Percentiles rank a stretch among this genome's conserved stretches.
These are phyloP conservation scores for Falciphora oryzae DNA, from an alignment of 2,329 filamentous ascomycete genomes.

Conservation along the genomic window DNA sequence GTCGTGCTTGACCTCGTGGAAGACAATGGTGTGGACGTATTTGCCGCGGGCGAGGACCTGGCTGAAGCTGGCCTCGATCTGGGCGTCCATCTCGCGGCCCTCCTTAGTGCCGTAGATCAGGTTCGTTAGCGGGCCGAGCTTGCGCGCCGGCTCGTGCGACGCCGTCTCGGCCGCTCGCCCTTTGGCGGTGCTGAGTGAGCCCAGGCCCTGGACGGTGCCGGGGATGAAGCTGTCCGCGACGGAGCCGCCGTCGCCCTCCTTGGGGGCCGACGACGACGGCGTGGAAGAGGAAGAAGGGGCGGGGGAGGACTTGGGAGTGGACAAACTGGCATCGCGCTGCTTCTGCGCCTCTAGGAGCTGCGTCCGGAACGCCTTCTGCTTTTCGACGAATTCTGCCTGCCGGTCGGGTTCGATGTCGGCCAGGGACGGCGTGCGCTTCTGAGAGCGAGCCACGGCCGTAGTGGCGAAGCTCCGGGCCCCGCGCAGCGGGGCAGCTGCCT, in stretches of 20 bases:
- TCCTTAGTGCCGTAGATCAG: slow-evolving; percentile 97
- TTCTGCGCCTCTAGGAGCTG: slow-evolving; percentile 70
- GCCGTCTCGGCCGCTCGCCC: slow-evolving; percentile 52
- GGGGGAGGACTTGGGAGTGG: slow-evolving; percentile 38
- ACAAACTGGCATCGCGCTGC: slow-evolving; percentile 81
- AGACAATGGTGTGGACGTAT: slow-evolving; percentile 96
- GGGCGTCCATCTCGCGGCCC: slow-evolving; percentile 86
- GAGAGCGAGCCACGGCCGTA: slow-evolving; percentile 35
- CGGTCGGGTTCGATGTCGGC: slow-evolving; percentile 73
- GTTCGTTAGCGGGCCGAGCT: slow-evolving; percentile 69
- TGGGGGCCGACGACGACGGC: slow-evolving; percentile 31
- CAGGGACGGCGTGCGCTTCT: slow-evolving; percentile 62
- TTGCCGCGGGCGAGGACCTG: slow-evolving; percentile 93
- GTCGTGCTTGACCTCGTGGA: slow-evolving; percentile 92
- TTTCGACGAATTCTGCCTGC: slow-evolving; percentile 70
- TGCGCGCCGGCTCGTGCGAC: slow-evolving; percentile 54
- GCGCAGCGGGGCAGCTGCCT: slow-evolving; percentile 38
- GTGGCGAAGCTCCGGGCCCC: slow-evolving; percentile 52
- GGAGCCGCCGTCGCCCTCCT: slow-evolving; percentile 22
- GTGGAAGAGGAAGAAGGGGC: slow-evolving; percentile 16
- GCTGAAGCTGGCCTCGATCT: slow-evolving; percentile 93
- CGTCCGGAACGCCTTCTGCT: slow-evolving; percentile 83
- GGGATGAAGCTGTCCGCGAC: slow-evolving; percentile 9
- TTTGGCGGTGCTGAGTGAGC: slow-evolving; percentile 57
- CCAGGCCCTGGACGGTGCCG: slow-evolving; percentile 39